phyloP scores from a whole-genome alignment of 2,329 filamentous ascomycete species.

The Fusarium sp. region DNA sequence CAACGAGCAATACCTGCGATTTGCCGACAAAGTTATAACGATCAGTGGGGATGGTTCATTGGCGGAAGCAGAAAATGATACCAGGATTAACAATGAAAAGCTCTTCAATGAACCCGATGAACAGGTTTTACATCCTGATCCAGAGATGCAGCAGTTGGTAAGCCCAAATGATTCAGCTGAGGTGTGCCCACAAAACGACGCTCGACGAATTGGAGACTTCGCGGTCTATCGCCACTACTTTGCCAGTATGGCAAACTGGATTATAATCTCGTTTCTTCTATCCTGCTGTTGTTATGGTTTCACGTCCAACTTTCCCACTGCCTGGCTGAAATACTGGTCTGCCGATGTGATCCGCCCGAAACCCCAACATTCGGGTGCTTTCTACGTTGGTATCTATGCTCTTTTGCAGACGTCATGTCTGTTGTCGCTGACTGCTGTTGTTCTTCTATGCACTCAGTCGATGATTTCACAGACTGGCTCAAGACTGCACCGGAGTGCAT shows the following conservation, averaged over 20 bases:
- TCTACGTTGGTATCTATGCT: conserved; percentile 28
- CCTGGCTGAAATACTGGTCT: conserved; percentile 46
- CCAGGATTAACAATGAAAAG: too few relatives aligned
- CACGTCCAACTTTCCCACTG: conserved; percentile 12
- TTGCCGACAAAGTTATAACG: neutral
- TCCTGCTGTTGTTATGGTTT: conserved; percentile 17
- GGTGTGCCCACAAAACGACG: neutral
- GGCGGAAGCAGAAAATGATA: too few relatives aligned
- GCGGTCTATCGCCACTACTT: conserved; percentile 26
- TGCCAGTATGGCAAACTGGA: conserved; percentile 6
- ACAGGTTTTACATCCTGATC: too few relatives aligned
- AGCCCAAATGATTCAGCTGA: neutral
- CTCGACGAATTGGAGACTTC: conserved; percentile 19
- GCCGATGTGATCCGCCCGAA: neutral
- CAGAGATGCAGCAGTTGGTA: neutral
- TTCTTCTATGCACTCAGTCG: conserved; percentile 8
- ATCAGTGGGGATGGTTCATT: neutral
- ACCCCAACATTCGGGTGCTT: conserved; percentile 3
- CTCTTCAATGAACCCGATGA: too few relatives aligned
- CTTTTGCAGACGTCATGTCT: conserved; percentile 16
- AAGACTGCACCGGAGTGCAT: conserved; percentile 7
- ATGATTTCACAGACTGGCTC: conserved; percentile 22
- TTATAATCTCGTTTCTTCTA: neutral
- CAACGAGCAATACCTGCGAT: neutral
- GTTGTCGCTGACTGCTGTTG: conserved; percentile 13